Conservation (phyloP, 1,139 yeast genomes). For the Protomyces inundatus region DNA sequence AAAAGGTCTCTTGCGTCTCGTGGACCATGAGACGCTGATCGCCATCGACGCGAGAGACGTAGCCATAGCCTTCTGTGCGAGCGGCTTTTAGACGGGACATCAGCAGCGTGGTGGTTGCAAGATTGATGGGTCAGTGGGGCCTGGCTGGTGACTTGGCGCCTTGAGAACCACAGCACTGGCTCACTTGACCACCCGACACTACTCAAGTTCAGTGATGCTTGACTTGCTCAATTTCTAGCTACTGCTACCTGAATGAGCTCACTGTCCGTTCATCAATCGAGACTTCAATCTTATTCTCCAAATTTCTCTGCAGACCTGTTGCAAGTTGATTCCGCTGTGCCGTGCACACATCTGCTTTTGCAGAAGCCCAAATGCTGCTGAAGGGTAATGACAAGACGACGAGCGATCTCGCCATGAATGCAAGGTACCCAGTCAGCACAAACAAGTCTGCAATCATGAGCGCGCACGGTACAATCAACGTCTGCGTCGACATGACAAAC, state of each 20-base stretch:
- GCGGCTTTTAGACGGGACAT: neutral
- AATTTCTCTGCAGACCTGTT: neutral
- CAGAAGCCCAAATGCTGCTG: neutral
- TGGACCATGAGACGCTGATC: conserved; percentile 26
- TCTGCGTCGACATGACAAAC: neutral
- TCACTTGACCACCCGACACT: no score
- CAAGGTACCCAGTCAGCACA: neutral
- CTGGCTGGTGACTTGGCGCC: no score
- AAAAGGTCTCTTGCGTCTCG: conserved; percentile 29
- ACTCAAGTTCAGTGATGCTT: no score
- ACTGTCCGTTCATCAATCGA: neutral
- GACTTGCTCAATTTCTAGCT: no score
- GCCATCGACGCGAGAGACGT: conserved; percentile 32
- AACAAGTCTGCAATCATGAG: neutral
- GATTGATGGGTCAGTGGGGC: no score
- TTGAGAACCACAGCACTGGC: no score
- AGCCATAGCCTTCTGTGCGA: conserved; percentile 28
- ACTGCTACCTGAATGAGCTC: neutral
- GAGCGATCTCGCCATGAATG: neutral
- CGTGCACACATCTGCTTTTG: neutral
- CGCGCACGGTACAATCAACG: neutral
- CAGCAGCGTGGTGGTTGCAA: neutral
- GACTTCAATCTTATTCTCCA: neutral
- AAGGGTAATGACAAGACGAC: neutral
- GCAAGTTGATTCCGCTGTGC: neutral